These are phyloP conservation scores for Suillus americanus DNA, from an alignment of 768 basidiomycete species.

Conservation along the genomic window DNA sequence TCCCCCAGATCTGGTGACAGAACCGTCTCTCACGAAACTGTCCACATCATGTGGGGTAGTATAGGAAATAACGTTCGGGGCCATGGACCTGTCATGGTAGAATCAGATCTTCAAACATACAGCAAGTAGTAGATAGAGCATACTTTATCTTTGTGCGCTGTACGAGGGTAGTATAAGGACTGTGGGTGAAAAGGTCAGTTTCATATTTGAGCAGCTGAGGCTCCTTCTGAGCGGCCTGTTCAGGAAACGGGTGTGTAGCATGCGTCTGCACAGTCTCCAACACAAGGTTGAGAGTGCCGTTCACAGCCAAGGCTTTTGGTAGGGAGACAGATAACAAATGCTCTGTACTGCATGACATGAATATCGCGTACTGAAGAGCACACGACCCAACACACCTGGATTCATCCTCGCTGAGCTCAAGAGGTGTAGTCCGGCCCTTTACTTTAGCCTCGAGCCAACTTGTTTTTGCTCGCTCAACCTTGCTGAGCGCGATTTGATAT, in stretches of 20 bases:
- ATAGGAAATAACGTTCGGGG: constrained; percentile 69
- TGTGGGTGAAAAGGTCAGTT: constrained; percentile 76
- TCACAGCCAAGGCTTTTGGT: constrained; percentile 55
- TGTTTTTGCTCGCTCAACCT: constrained; percentile 61
- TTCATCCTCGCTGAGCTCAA: constrained; percentile 50
- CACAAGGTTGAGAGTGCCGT: constrained; percentile 71
- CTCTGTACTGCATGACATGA: constrained; percentile 38
- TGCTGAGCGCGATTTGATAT: constrained; percentile 68
- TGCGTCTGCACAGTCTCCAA: constrained; percentile 80
- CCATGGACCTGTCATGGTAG: constrained; percentile 52
- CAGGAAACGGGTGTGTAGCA: constrained; percentile 74
- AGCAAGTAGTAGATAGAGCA: constrained; percentile 23
- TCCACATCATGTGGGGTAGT: constrained; percentile 64
- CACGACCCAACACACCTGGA: constrained; percentile 45
- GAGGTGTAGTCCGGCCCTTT: constrained; percentile 64
- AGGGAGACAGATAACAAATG: constrained; percentile 63
- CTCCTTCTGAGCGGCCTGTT: constrained; percentile 69
- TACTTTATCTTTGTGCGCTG: constrained; percentile 90
- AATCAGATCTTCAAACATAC: constrained; percentile 8
- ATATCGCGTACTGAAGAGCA: constrained; percentile 15
- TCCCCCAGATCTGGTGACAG: constrained; percentile 72
- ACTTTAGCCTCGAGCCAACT: constrained; percentile 80
- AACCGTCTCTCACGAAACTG: constrained; percentile 56
- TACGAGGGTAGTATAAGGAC: constrained; percentile 76
- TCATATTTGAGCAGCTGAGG: constrained; percentile 79